These are phyloP conservation scores for Hypoxylon perforatum DNA, from an alignment of 495 filamentous ascomycete genomes.

Conservation along the genomic window DNA sequence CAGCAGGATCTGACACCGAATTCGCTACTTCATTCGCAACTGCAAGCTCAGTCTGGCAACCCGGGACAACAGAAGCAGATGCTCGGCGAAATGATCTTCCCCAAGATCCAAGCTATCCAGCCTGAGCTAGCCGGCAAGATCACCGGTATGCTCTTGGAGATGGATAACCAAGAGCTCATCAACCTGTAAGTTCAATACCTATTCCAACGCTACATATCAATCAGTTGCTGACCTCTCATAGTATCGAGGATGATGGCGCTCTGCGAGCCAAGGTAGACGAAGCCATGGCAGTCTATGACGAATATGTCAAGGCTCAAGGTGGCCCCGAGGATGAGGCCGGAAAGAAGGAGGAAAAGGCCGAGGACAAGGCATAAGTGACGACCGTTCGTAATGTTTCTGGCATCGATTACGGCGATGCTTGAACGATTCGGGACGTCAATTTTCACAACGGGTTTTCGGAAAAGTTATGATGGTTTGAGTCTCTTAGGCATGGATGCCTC, in stretches of 20 bases:
- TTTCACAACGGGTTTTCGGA: conserved; percentile 52
- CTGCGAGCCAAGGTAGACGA: conserved; percentile 96
- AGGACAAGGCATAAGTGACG: conserved; percentile 63
- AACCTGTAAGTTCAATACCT: conserved; percentile 80
- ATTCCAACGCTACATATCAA: not conserved
- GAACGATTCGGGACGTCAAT: conserved; percentile 47
- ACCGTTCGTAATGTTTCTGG: conserved; percentile 42
- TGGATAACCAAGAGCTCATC: conserved; percentile 94
- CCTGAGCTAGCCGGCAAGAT: conserved; percentile 98
- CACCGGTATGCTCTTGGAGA: conserved; percentile 99
- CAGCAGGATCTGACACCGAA: conserved; percentile 52
- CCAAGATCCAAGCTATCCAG: conserved; percentile 94
- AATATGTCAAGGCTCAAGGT: conserved; percentile 90
- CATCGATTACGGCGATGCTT: conserved; percentile 12
- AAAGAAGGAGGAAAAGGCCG: conserved; percentile 66
- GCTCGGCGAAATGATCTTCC: conserved; percentile 95
- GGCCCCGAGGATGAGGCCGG: conserved; percentile 54
- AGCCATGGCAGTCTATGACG: conserved; percentile 95
- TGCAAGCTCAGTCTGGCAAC: conserved; percentile 61
- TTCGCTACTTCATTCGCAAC: conserved; percentile 61
- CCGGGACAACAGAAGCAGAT: conserved; percentile 93
- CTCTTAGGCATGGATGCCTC: conserved; percentile 45
- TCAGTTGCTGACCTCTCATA: conserved; percentile 53
- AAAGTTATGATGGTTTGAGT: conserved; percentile 61
- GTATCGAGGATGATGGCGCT: conserved; percentile 88